Conservation (phyloP, 2,329 filamentous ascomycete species). For the Neofusicoccum parvum region DNA sequence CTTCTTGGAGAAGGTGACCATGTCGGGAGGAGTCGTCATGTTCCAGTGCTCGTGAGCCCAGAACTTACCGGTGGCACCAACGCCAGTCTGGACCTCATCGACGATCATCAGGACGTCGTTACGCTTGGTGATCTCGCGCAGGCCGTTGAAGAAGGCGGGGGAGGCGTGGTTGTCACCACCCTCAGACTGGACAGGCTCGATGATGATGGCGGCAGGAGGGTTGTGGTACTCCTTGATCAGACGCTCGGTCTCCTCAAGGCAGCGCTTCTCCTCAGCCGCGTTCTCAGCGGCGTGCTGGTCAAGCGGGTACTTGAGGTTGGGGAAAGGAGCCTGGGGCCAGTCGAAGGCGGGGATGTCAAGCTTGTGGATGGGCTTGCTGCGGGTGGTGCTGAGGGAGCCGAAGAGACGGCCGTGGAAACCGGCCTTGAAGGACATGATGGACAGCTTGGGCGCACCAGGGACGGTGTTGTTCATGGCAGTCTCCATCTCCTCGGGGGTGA, state of each 20-base stretch:
- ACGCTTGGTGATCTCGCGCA: constrained; percentile 76
- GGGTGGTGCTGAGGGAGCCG: constrained; percentile 82
- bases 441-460: constrained; percentile 76
- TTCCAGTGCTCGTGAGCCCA: constrained; percentile 98
- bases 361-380: constrained; percentile 93
- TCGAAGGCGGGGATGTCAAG: constrained; percentile 92
- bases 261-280: constrained; percentile 75
- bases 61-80: constrained; percentile 91
- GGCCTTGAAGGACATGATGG: constrained; percentile 85
- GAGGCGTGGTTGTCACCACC: constrained; percentile 94
- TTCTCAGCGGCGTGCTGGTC: constrained; percentile 80
- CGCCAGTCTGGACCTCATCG: constrained; percentile 91
- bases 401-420: constrained; percentile 92
- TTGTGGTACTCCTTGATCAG: constrained; percentile 78
- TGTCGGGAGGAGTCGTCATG: constrained; percentile 77
- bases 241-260: constrained; percentile 80
- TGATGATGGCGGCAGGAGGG: constrained; percentile 77
- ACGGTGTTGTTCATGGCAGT: constrained; percentile 79
- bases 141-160: constrained; percentile 80
- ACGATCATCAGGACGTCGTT: constrained; percentile 84
- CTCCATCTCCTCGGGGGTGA: constrained; percentile 73
- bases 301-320: constrained; percentile 81
- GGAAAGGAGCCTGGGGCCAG: constrained; percentile 91
- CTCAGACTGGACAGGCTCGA: constrained; percentile 92
- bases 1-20: constrained; percentile 96